These are phyloP conservation scores for Metschnikowia continentalis DNA, from an alignment of 805 yeast species.

Conservation along the genomic window DNA sequence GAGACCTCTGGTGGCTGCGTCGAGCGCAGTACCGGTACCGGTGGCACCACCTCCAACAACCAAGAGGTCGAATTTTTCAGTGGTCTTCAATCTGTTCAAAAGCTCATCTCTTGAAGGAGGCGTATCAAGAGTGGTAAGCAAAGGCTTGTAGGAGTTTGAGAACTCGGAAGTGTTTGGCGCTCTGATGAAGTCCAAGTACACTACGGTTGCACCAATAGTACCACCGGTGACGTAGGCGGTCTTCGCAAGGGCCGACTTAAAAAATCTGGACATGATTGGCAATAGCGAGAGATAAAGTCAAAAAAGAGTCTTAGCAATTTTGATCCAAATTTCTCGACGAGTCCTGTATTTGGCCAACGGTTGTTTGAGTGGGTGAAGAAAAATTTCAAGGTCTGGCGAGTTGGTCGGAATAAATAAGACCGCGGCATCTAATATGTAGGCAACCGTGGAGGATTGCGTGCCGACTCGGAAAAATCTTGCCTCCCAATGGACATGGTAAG, in stretches of 20 bases:
- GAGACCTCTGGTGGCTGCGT: slow-evolving; percentile 86
- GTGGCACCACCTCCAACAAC: slow-evolving; percentile 96
- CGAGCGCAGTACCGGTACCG: slow-evolving; percentile 90
- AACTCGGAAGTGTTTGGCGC: slow-evolving; percentile 27
- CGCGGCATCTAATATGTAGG: slow-evolving; percentile 15
- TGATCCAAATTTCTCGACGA: not conserved
- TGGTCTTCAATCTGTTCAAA: slow-evolving; percentile 30
- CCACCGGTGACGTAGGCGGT: slow-evolving; percentile 30
- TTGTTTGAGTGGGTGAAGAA: slow-evolving; percentile 1
- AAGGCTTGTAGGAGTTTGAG: slow-evolving; percentile 36
- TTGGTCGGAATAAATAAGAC: slow-evolving; percentile 12
- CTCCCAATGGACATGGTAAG: not conserved
- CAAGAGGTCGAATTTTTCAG: slow-evolving; percentile 67
- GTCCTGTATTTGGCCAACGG: not conserved
- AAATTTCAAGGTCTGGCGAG: slow-evolving; percentile 1
- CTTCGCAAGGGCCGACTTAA: slow-evolving; percentile 26
- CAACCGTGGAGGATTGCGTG: slow-evolving; percentile 13
- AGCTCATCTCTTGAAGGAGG: slow-evolving; percentile 59
- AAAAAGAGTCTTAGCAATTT: not conserved
- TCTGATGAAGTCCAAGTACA: slow-evolving; percentile 39
- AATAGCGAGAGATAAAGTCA: not conserved
- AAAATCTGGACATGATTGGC: slow-evolving; percentile 16
- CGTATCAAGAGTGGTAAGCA: slow-evolving; percentile 40
- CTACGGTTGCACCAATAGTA: slow-evolving; percentile 32
- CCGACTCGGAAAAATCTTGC: slow-evolving; percentile 6